Base-by-base conservation (phyloP, 495 filamentous ascomycete species). In the Umbilicaria muhlenbergii region DNA sequence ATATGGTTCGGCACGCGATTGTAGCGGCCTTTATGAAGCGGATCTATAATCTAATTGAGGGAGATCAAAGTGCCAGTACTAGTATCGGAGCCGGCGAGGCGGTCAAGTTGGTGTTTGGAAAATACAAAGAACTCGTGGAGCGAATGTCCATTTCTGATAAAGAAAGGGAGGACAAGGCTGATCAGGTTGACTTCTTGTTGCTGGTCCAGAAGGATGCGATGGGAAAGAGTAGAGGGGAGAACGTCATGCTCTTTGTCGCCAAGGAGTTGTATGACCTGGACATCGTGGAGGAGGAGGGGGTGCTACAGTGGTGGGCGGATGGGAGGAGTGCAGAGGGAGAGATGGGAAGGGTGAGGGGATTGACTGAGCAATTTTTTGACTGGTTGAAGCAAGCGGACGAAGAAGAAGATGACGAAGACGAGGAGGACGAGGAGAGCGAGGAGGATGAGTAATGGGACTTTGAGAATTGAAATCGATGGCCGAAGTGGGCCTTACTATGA, bases 271-370 rank as follows among this genome's bases (percentile, higher is more conserved):
- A 93, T 57, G 77, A 81, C 44, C 58, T 81, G 42, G 91, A 96
- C 48, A 68, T 95, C 6, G 58, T 95, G 1, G 87, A 94, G 57
- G 84, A 93, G 57, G 89, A 94, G 34, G 87, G 80, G 0, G 80
- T 91, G 36, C 64, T 87, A 55, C 72, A 74, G 45, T 98, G 91
- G 91, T 96, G 88, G 89, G 70, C 65, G 15, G 76, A 91, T 59
- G 66, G 67, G 47, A 70, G 74, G 51, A 72, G 64, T 24, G 71
- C 66, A 43, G 74, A 62, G 7, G 80, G 81, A 28, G 70, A 73
- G 42, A 77, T 94, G 77, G 54, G 61, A 34, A 73, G 59, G 45
- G 75, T 95, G 18, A 78, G 81, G 52, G 74, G 64, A 31, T 78
- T 82, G 60, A 80, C 81, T 39, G 64, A 77, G 56, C 76, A 78